A percentile compares a stretch with the other conserved stretches of the same genome.
Evolutionary conservation across 139 green algal species (phyloP).

Genomic region (Monoraphidium neglectum): DNA sequence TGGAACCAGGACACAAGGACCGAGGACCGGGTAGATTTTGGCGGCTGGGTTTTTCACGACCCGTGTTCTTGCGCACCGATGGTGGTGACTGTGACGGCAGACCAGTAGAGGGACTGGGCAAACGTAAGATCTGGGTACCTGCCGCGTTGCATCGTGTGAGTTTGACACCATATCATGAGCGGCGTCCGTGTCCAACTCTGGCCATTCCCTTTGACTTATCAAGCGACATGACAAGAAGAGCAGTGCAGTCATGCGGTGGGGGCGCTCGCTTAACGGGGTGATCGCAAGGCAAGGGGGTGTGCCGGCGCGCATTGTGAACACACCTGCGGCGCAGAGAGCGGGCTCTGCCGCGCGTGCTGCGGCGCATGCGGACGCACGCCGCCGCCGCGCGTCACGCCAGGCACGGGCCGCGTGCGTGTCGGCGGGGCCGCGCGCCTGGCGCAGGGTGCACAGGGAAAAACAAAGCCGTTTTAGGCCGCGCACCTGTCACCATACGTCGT

Average conservation of each 20-base stretch:
- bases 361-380: background rate
- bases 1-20: background rate
- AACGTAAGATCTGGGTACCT: constrained; percentile 19
- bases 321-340: background rate
- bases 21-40: too few species aligned
- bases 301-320: background rate
- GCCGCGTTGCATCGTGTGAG: background rate
- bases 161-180: constrained; percentile 11
- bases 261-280: background rate
- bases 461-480: background rate
- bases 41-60: too few species aligned
- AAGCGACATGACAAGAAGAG: too few species aligned
- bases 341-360: background rate
- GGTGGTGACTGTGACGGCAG: constrained; percentile 22
- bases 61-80: constrained; percentile 14
- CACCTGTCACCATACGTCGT: background rate
- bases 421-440: too few species aligned
- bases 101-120: constrained; percentile 22
- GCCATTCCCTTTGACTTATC: background rate
- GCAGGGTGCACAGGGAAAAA: background rate
- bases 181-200: background rate
- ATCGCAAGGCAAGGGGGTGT: background rate
- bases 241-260: too few species aligned
- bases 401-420: background rate
- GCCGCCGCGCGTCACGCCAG: background rate